Conservation (phyloP, 306 rosid genomes). For the Astragalus membranaceus region DNA sequence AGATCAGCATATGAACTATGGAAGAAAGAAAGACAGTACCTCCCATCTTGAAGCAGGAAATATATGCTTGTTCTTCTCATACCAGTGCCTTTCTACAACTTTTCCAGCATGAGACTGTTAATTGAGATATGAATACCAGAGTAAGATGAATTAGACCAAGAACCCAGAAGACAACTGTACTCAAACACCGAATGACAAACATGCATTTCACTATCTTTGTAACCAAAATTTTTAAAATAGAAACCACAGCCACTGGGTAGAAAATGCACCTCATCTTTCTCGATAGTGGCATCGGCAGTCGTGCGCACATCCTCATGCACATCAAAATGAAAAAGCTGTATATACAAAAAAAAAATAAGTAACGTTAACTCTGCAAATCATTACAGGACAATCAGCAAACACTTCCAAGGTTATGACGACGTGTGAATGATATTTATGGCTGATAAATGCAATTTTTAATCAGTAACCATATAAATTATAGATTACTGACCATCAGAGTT, state of each 20-base stretch:
- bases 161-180: background rate
- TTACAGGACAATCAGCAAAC: background rate
- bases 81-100: constrained; percentile 98
- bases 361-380: constrained; percentile 2
- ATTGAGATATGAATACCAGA: background rate
- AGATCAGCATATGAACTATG: background rate
- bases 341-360: constrained; percentile 2
- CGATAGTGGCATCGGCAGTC: constrained; percentile 92
- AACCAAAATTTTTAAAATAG: background rate
- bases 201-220: background rate
- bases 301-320: constrained; percentile 96
- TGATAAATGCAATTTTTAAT: background rate
- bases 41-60: constrained; percentile 99
- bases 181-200: background rate
- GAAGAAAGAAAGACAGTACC: constrained; percentile 34
- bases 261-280: constrained; percentile 85
- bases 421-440: background rate
- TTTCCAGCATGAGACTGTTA: constrained; percentile 95
- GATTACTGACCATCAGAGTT: background rate
- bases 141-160: background rate
- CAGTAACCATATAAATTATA: background rate
- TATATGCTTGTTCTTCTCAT: constrained; percentile 95
- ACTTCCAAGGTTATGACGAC: constrained; percentile 3
- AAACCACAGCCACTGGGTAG: background rate
- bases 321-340: constrained; percentile 90